phyloP scores from a whole-genome alignment of 2,329 filamentous ascomycete species.

The Aspergillus pseudoviridinutans region DNA sequence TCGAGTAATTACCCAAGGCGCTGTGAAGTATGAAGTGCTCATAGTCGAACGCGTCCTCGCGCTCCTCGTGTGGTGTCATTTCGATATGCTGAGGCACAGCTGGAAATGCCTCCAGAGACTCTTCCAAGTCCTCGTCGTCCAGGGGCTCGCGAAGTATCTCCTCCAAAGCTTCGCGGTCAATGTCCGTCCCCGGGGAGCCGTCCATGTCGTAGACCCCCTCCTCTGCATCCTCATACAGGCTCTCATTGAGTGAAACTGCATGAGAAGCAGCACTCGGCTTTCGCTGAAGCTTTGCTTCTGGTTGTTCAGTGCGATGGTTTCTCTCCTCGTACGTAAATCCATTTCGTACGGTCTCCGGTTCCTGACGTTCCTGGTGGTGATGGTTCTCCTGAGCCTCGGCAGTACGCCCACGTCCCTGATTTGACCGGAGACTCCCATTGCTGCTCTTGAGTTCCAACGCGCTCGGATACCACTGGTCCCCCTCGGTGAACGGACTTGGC shows the following conservation, averaged over 20 bases:
- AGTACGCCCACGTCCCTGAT: slow-evolving; percentile 32
- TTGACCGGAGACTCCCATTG: slow-evolving; percentile 32
- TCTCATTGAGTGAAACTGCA: slow-evolving; percentile 23
- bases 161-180: slow-evolving; percentile 60
- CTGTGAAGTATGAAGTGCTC: slow-evolving; percentile 94
- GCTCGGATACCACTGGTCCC: slow-evolving; percentile 55
- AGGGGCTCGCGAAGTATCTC: slow-evolving; percentile 48
- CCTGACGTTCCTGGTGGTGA: slow-evolving; percentile 20
- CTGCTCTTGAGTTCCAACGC: slow-evolving; percentile 34
- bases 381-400: slow-evolving; percentile 22
- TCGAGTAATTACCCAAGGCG: slow-evolving; percentile 66
- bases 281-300: not conserved
- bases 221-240: slow-evolving; percentile 42
- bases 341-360: slow-evolving; percentile 9
- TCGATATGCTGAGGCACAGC: slow-evolving; percentile 43
- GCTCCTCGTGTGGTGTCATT: slow-evolving; percentile 78
- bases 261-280: slow-evolving; percentile 7
- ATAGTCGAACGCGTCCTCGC: slow-evolving; percentile 93
- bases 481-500: slow-evolving; percentile 74
- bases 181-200: slow-evolving; percentile 42
- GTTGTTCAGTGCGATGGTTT: slow-evolving; percentile 5
- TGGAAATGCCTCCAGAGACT: slow-evolving; percentile 32
- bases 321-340: slow-evolving; percentile 1
- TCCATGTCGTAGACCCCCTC: slow-evolving; percentile 35
- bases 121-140: slow-evolving; percentile 34